Percentiles rank a stretch among this genome's conserved stretches.
Conservation (phyloP, 2,329 filamentous ascomycete genomes). For the Fusarium sp. region DNA sequence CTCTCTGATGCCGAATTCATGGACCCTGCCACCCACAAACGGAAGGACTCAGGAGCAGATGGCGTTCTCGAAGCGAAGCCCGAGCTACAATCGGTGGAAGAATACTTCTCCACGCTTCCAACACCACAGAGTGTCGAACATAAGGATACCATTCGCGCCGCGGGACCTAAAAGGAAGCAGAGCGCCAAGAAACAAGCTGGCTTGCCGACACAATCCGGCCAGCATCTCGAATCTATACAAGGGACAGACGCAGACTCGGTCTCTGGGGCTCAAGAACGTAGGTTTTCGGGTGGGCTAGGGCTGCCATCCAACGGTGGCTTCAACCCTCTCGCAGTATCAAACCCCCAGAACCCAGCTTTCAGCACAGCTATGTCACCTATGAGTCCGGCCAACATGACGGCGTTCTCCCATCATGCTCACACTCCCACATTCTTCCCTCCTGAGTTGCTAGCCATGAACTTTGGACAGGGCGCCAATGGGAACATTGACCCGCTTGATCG, state of each 20-base stretch:
- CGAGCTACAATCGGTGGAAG: constrained; percentile 92
- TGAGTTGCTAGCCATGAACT: constrained; percentile 65
- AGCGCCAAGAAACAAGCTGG: constrained; percentile 51
- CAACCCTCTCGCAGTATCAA: constrained; percentile 56
- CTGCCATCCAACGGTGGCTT: constrained; percentile 57
- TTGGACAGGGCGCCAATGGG: constrained; percentile 61
- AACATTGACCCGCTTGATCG: constrained; percentile 78
- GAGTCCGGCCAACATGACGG: constrained; percentile 60
- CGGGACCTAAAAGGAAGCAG: constrained; percentile 52
- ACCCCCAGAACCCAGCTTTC: constrained; percentile 57
- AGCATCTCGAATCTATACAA: constrained; percentile 40
- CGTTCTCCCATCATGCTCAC: constrained; percentile 54
- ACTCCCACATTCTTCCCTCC: constrained; percentile 60
- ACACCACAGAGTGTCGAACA: constrained; percentile 63
- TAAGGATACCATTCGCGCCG: constrained; percentile 40
- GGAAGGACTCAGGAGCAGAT: constrained; percentile 85
- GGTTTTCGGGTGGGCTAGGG: constrained; percentile 57
- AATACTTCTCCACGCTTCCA: constrained; percentile 87
- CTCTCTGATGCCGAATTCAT: constrained; percentile 87
- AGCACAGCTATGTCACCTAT: constrained; percentile 64
- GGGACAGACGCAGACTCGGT: constrained; percentile 29
- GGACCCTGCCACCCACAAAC: constrained; percentile 74
- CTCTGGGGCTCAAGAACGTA: constrained; percentile 46
- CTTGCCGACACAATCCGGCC: constrained; percentile 20
- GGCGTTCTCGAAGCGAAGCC: constrained; percentile 89